Conservation (phyloP, 2,329 filamentous ascomycete species). For the Fusarium hainanense region DNA sequence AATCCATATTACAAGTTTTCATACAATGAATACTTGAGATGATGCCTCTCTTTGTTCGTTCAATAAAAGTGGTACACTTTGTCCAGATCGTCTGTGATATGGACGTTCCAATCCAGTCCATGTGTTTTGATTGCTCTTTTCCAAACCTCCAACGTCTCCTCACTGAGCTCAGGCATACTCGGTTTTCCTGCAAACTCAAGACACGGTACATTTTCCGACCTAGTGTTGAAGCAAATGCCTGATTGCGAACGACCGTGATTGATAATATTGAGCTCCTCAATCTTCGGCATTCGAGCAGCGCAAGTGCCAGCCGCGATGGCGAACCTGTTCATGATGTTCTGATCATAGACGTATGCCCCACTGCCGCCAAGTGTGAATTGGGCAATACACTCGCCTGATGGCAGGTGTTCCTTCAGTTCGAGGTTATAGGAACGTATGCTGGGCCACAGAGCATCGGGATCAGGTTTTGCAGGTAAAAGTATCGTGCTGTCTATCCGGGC, state of each 20-base stretch:
- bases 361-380: neutral
- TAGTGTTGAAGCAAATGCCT: neutral
- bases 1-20: neutral
- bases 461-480: neutral
- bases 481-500: conserved; percentile 22
- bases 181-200: conserved; percentile 8
- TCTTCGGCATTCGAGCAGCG: conserved; percentile 3
- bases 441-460: neutral
- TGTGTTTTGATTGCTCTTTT: neutral
- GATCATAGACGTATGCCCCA: neutral
- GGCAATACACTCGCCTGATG: conserved; percentile 12
- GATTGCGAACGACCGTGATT: neutral
- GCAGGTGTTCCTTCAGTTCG: conserved; percentile 1
- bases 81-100: neutral
- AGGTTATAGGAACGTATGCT: neutral
- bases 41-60: neutral
- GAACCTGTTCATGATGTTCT: conserved; percentile 1
- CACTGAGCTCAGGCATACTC: neutral
- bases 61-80: conserved; percentile 5
- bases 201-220: neutral
- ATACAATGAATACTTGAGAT: neutral
- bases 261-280: neutral
- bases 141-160: neutral
- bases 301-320: conserved; percentile 3
- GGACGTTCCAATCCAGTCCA: neutral